Evolutionary conservation across 768 basidiomycete genomes (phyloP), one percentile per base, ranked within the genome.

Genomic region (Psilocybe cyanescens): DNA sequence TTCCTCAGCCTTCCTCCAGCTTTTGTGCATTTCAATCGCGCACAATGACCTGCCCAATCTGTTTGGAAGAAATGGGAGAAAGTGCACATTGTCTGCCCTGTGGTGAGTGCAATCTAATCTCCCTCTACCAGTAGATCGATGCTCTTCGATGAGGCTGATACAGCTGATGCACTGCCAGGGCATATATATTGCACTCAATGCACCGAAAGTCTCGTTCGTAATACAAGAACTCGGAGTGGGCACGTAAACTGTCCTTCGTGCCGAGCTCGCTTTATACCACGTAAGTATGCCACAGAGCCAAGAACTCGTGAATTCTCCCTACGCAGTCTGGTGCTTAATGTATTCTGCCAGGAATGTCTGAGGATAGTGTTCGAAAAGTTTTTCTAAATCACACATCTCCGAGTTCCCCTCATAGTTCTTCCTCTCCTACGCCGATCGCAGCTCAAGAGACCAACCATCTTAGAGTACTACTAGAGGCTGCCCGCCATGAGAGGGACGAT

Each of bases 141-240:
- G 33, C 11, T 7, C 54, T 41, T 16, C n/a, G 41, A 44, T 1
- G 41, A 44, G 8, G n/a, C 24, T 55, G 17, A 41, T 14, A 16
- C 14, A 19, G 7, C 17, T 5, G 17, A 19, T 24, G 3, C 0
- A 5, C 7, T 35, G 8, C 47, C 17, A 57, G 60, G 60, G 37
- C 60, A 61, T 30, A 61, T 61, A 31, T 61, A 51, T 19, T 61
- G 60, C 49, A 14, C 1, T 16, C 19, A 49, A 14, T 61, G 60
- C 17, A 24, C 56, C 11, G 35, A 53, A 9, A 37, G 24, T 12
- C 30, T 61, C 12, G 2, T 19, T n/a, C 30, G 30, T 24, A 48
- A 28, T 35, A 46, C 35, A 3, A 51, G 47, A 14, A 37, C 45
- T 5, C 35, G 55, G 9, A 19, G 4, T 16, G 37, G 41, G 3